Evolutionary conservation across 2,329 filamentous ascomycete species (phyloP), one percentile per base, ranked within the genome.

Genomic region (Penicillium sp.): DNA sequence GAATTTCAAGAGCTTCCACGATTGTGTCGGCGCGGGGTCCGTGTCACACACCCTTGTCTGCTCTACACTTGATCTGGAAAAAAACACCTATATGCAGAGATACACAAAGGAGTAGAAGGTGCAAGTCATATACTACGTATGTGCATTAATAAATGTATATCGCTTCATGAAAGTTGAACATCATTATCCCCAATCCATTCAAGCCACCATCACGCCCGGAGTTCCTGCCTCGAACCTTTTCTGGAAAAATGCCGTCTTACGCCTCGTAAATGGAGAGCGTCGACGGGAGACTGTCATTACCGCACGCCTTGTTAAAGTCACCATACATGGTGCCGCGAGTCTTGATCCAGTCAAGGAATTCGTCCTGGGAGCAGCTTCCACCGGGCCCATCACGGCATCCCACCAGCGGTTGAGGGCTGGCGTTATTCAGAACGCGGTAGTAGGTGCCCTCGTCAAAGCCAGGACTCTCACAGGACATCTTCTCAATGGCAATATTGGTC

Each of bases 401-500:
- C 2, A 71, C 65, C 12, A 80, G 56, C 11, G 70, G 71, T 59
- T 78, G 74, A 12, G 76, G 75, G 43, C 68, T 72, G 49, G 71
- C 66, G 58, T 79, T 79, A 9, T 78, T 75, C 24, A 79, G 56
- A 0, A 78, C 72, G 12, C 77, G 66, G 57, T 76, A 74, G 54
- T 74, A 80, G 3, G 80, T 75, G 9, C 76, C 76, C 8, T 77
- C 73, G 1, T 73, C 64, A 60, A 73, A 82, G 5, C 80, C 78
- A 49, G 76, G 76, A 56, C 76, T 76, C n/a, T 75, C 73, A 64
- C 84, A 86, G 46, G 81, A 73, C 65, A 86, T 68, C 44, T 78
- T 76, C 72, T 86, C 84, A 36, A 86, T 75, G 1, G 81, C 83
- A 25, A 86, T 72, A 62, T 86, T 85, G 28, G 77, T 76, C 43